Conservation (phyloP, 2,329 filamentous ascomycete genomes). For the Fusarium chuoi region DNA sequence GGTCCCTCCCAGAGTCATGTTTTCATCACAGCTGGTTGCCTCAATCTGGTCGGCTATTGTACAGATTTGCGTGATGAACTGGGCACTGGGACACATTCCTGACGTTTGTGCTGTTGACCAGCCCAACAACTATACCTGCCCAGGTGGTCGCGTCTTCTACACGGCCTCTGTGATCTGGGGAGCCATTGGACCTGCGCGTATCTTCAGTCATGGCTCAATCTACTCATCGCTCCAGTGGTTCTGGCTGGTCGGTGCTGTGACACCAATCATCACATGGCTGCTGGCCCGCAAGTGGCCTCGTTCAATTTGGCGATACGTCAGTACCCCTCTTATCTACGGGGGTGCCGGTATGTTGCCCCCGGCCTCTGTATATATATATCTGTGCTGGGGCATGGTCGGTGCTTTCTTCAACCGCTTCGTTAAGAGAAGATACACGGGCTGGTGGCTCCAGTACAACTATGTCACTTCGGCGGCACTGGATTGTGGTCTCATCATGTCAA, state of each 20-base stretch:
- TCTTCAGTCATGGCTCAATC: slow-evolving; percentile 71
- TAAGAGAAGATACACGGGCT: slow-evolving; percentile 71
- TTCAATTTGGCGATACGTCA: slow-evolving; percentile 72
- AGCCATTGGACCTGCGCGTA: slow-evolving; percentile 74
- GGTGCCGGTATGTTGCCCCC: slow-evolving; percentile 72
- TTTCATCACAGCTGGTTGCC: slow-evolving; percentile 68
- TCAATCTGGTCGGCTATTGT: slow-evolving; percentile 70
- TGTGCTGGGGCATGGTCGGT: slow-evolving; percentile 76
- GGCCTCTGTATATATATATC: slow-evolving; percentile 76
- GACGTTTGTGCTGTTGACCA: slow-evolving; percentile 67
- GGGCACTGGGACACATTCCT: slow-evolving; percentile 70
- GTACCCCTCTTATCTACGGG: slow-evolving; percentile 74
- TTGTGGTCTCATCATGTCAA: slow-evolving; percentile 72
- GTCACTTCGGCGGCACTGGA: slow-evolving; percentile 77
- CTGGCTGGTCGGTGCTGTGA: slow-evolving; percentile 72
- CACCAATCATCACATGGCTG: slow-evolving; percentile 72
- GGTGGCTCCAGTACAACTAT: slow-evolving; percentile 85
- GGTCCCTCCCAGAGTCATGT: slow-evolving; percentile 70
- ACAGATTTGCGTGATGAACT: slow-evolving; percentile 73
- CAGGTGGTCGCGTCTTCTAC: slow-evolving; percentile 68
- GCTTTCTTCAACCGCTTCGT: slow-evolving; percentile 76
- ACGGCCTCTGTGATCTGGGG: slow-evolving; percentile 79
- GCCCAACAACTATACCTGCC: slow-evolving; percentile 67
- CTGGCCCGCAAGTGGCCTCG: slow-evolving; percentile 70
- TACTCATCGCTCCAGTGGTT: slow-evolving; percentile 76